Conservation (phyloP, 1,139 yeast genomes). For the Candida smagusa region DNA sequence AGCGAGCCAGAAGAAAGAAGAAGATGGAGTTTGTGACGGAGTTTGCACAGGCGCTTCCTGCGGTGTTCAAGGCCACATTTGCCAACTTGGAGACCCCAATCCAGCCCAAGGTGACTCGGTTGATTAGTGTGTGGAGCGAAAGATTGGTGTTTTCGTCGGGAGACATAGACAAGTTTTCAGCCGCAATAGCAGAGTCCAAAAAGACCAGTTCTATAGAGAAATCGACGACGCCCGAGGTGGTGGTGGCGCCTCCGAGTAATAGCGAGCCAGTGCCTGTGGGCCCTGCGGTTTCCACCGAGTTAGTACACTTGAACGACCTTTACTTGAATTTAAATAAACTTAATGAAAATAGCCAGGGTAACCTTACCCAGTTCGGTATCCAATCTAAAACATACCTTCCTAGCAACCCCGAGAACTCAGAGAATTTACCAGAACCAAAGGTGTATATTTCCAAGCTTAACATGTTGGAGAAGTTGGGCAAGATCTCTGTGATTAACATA, state of each 20-base stretch:
- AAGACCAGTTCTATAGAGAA: slow-evolving; percentile 2
- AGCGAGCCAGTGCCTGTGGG: background rate
- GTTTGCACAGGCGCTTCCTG: slow-evolving; percentile 50
- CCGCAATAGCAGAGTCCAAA: slow-evolving; percentile 5
- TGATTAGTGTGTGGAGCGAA: slow-evolving; percentile 74
- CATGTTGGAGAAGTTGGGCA: slow-evolving; percentile 41
- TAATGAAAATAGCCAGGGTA: slow-evolving; percentile 32
- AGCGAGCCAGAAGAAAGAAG: slow-evolving; percentile 68
- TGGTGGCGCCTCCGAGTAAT: background rate
- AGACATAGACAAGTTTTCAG: slow-evolving; percentile 30
- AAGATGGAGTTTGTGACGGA: slow-evolving; percentile 58
- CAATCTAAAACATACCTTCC: slow-evolving; percentile 45
- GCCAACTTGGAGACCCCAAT: slow-evolving; percentile 34
- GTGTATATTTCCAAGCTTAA: slow-evolving; percentile 46
- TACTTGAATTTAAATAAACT: slow-evolving; percentile 29
- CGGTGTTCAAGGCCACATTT: slow-evolving; percentile 31
- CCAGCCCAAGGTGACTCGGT: slow-evolving; percentile 58
- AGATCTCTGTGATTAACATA: slow-evolving; percentile 32
- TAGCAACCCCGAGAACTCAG: slow-evolving; percentile 37
- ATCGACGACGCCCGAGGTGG: background rate
- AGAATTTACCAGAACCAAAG: slow-evolving; percentile 51
- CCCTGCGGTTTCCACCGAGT: slow-evolving; percentile 34
- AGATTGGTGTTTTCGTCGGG: slow-evolving; percentile 51
- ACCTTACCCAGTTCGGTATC: slow-evolving; percentile 41
- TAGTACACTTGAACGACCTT: slow-evolving; percentile 33